Evolutionary conservation across 129 eudicot species (phyloP).

Genomic region (carrot (Daucus carota)): DNA sequence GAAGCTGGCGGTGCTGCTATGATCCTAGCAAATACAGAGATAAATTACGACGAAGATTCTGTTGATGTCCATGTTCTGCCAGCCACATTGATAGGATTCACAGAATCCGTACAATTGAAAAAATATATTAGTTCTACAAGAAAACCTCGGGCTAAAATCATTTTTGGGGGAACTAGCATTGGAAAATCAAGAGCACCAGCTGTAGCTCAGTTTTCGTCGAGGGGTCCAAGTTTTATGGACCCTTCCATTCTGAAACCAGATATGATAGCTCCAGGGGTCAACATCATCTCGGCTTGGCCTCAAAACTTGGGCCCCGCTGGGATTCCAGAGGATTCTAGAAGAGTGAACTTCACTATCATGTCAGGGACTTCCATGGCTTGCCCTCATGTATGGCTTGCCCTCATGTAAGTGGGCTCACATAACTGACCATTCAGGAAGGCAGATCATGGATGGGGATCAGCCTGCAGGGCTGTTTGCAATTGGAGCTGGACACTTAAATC

Average conservation of each 20-base stretch:
- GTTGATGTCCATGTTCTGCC: conserved; percentile 84
- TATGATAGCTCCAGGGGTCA: conserved; percentile 90
- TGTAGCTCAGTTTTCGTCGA: conserved; percentile 91
- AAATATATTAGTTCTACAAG: conserved; percentile 61
- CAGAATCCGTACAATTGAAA: conserved; percentile 47
- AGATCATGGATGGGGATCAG: conserved; percentile 66
- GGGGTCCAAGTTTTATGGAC: conserved; percentile 77
- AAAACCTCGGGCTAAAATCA: conserved; percentile 50
- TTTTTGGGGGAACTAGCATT: conserved; percentile 67
- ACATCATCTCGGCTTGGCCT: conserved; percentile 95
- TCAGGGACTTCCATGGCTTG: conserved; percentile 98
- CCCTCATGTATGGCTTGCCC: too few relatives aligned
- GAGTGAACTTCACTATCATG: conserved; percentile 80
- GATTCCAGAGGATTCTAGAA: conserved; percentile 76
- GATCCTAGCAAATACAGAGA: conserved; percentile 75
- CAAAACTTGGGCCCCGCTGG: conserved; percentile 83
- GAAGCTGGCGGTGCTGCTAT: conserved; percentile 90
- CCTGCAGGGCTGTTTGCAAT: conserved; percentile 61
- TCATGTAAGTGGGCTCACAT: conserved; percentile 76
- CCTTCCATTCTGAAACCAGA: conserved; percentile 90
- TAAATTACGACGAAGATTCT: conserved; percentile 84
- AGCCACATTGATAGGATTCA: conserved; percentile 73
- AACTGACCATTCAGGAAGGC: conserved; percentile 62
- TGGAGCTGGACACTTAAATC: conserved; percentile 89
- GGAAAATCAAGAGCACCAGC: conserved; percentile 73